These are phyloP conservation scores for Rhynchospora breviuscula DNA, from an alignment of 176 grass and related monocot species.

Conservation along the genomic window DNA sequence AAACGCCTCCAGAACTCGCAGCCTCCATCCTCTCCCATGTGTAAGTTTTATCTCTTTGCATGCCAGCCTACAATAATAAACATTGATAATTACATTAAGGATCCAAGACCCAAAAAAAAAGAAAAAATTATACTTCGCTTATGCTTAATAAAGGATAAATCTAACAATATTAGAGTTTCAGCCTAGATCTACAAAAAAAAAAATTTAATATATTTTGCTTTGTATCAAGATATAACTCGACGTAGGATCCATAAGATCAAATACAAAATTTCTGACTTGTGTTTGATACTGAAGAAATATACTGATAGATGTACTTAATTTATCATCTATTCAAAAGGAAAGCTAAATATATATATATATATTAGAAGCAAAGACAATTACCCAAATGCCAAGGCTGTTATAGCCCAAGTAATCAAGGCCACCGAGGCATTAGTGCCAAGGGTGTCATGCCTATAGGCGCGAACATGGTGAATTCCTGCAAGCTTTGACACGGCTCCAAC, in stretches of 20 bases:
- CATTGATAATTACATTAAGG: no score
- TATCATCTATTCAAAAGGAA: neutral
- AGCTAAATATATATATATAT: neutral
- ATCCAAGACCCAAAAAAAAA: neutral
- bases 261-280: no score
- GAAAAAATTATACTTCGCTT: no score
- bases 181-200: no score
- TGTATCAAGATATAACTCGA: no score
- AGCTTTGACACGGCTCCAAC: conserved; percentile 39
- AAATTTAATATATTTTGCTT: no score
- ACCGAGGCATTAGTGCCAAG: conserved; percentile 22
- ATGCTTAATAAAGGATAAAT: no score
- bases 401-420: conserved; percentile 36
- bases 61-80: conserved; percentile 25
- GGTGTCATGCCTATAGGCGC: conserved; percentile 36
- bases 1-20: conserved; percentile 64
- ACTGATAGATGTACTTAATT: no score
- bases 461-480: conserved; percentile 40
- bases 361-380: neutral
- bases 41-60: conserved; percentile 78
- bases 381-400: conserved; percentile 50
- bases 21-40: conserved; percentile 51
- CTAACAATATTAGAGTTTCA: no score
- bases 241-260: no score
- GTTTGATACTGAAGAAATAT: no score